A percentile compares a stretch with the other conserved stretches of the same genome.
Evolutionary conservation across 2,329 filamentous ascomycete species (phyloP).

Genomic region (Alternaria rosae): DNA sequence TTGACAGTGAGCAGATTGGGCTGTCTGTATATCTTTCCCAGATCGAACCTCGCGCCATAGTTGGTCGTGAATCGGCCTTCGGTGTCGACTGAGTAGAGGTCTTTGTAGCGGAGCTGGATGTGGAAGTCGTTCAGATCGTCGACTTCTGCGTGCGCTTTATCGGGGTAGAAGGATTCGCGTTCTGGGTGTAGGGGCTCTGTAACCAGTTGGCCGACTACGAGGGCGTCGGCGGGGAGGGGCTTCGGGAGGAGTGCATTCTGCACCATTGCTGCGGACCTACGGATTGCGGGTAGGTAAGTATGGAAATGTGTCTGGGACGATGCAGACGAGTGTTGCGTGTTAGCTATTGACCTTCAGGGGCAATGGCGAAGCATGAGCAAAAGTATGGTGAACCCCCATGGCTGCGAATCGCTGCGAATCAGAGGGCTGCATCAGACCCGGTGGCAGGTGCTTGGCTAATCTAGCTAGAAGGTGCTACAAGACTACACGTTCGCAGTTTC

Average conservation of each 20-base stretch:
- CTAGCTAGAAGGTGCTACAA: constrained; percentile 25
- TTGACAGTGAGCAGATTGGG: constrained; percentile 47
- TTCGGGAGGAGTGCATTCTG: constrained; percentile 48
- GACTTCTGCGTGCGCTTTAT: constrained; percentile 41
- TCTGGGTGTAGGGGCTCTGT: constrained; percentile 49
- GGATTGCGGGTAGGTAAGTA: background rate
- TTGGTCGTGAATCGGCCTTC: constrained; percentile 50
- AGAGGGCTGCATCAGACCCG: constrained; percentile 22
- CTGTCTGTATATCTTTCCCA: constrained; percentile 47
- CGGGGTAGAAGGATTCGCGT: constrained; percentile 46
- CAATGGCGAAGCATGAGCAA: constrained; percentile 5
- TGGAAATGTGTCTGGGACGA: background rate
- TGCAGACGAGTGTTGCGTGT: background rate
- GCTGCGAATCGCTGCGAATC: constrained; percentile 33
- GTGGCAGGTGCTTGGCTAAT: constrained; percentile 28
- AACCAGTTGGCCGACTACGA: constrained; percentile 48
- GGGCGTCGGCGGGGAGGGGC: constrained; percentile 43
- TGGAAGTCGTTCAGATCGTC: constrained; percentile 51
- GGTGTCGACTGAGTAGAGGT: constrained; percentile 47
- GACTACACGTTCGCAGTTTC: constrained; percentile 29
- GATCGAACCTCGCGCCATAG: constrained; percentile 50
- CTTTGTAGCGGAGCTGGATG: constrained; percentile 50
- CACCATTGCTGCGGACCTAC: constrained; percentile 33
- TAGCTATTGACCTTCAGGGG: constrained; percentile 3
- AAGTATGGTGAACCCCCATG: constrained; percentile 17